Evolutionary conservation across 208 protist genomes (phyloP), one percentile per base, ranked within the genome.

Genomic region (Acanthamoeba castellanii): DNA sequence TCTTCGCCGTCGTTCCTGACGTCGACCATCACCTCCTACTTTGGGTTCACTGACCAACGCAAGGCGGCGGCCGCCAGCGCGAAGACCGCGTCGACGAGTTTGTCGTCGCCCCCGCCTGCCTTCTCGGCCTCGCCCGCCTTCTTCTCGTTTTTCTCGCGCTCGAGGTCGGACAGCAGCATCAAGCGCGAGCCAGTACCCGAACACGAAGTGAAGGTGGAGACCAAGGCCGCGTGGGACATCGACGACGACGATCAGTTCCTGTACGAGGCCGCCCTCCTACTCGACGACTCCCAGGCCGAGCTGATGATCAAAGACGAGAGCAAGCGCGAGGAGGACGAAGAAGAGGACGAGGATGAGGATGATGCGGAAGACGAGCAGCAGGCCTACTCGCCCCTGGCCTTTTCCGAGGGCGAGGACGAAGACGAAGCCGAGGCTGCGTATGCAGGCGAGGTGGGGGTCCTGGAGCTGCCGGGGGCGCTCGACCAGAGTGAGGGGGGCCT

Each of bases 101-200:
- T 27, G 37, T 3, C 72, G 42, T 50, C 64, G 8, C 64, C 64
- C 6, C 27, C 11, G 27, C 64, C 64, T 5, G 64, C 64, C n/a
- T 70, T 81, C 30, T 81, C 72, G 30, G 72, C 72, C 30, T 81
- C 72, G 30, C 72, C 72, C 30, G 72, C 72, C 32, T 81, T 81
- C 37, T 81, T 81, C 20, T 81, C 72, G 32, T 81, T 81, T 20
- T 81, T 81, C 72, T 81, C 72, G 18, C 72, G 72, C 6, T 81
- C 72, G 16, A 52, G 34, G 7, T 81, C 72, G 7, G 72, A 81
- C 5, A 81, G 72, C 72, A 50, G 72, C 72, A 47, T 81, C 32
- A 47, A n/a, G 25, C 32, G 30, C 2, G 30, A 81, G 72, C 4
- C 16, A 8, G 72, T 20, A 30, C 32, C n/a, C n/a, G 70, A 22